Evolutionary conservation across 257 asterid species (phyloP).

Genomic region (Cinchona pubescens): DNA sequence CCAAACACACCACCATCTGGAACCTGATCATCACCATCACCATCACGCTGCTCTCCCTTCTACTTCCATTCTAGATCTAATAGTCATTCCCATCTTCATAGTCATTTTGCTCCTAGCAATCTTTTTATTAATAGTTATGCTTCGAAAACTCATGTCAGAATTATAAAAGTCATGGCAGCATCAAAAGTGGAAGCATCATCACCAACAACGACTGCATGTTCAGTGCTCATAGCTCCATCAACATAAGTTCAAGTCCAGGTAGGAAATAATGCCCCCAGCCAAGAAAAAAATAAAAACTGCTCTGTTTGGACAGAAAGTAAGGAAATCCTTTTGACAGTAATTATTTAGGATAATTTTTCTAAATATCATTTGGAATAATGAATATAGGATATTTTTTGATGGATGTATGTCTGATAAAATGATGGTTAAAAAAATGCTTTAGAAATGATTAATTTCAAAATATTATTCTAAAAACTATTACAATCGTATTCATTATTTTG

Average conservation of each 20-base stretch:
- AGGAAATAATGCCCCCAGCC: too few species aligned
- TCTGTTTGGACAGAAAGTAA: too few species aligned
- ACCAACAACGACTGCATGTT: conserved; percentile 48
- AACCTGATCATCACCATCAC: conserved; percentile 18
- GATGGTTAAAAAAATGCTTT: too few species aligned
- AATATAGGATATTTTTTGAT: too few species aligned
- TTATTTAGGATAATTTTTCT: too few species aligned
- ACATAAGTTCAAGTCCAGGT: conserved; percentile 56
- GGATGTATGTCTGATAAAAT: too few species aligned
- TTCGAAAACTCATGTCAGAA: conserved; percentile 50
- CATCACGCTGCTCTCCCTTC: conserved; percentile 42
- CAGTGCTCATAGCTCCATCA: conserved; percentile 51
- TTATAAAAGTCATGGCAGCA: conserved; percentile 21
- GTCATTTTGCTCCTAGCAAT: conserved; percentile 54
- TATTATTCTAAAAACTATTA: too few species aligned
- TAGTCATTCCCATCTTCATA: conserved; percentile 53
- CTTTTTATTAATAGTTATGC: conserved; percentile 45
- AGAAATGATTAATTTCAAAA: too few species aligned
- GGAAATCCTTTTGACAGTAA: too few species aligned
- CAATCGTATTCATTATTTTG: too few species aligned
- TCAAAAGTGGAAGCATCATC: conserved; percentile 25
- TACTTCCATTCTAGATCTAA: conserved; percentile 50
- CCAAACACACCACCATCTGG: conserved; percentile 19
- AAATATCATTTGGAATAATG: too few species aligned
- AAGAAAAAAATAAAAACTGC: too few species aligned